Percentiles rank a stretch among this genome's conserved stretches.
Evolutionary conservation across 805 yeast species (phyloP).

Genomic region (Metschnikowia kunwiensis): DNA sequence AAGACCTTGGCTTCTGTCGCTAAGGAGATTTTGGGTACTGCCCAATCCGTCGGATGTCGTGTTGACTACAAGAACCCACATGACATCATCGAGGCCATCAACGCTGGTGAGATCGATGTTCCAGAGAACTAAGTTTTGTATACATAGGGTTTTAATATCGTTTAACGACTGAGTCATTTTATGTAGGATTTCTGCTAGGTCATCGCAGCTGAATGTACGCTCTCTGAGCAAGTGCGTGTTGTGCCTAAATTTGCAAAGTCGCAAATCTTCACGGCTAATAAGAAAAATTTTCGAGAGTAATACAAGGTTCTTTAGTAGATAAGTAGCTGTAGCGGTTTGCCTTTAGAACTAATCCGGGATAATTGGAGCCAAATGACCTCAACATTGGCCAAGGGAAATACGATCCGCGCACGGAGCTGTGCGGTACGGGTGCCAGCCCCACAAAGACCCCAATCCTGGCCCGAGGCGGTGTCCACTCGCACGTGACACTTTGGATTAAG

Average conservation of each 20-base stretch:
- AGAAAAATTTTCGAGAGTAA: no score
- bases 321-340: no score
- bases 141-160: conserved; percentile 38
- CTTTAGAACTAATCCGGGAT: no score
- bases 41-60: conserved; percentile 99
- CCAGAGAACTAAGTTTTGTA: conserved; percentile 65
- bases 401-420: no score
- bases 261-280: no score
- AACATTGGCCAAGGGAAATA: no score
- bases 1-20: conserved; percentile 94
- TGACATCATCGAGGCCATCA: conserved; percentile 96
- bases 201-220: no score
- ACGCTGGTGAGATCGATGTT: conserved; percentile 96
- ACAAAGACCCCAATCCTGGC: not conserved
- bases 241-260: no score
- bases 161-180: conserved; percentile 21
- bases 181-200: no score
- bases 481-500: conserved; percentile 6
- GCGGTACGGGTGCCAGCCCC: conserved; percentile 9
- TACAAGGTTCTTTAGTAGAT: no score
- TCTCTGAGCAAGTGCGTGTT: no score
- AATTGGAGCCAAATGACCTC: no score
- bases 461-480: conserved; percentile 7
- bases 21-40: conserved; percentile 99
- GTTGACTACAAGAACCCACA: conserved; percentile 99